Percentiles rank a stretch among this genome's conserved stretches.
Evolutionary conservation across 2,329 filamentous ascomycete genomes (phyloP).

Genomic region (Pezicula radicicola): DNA sequence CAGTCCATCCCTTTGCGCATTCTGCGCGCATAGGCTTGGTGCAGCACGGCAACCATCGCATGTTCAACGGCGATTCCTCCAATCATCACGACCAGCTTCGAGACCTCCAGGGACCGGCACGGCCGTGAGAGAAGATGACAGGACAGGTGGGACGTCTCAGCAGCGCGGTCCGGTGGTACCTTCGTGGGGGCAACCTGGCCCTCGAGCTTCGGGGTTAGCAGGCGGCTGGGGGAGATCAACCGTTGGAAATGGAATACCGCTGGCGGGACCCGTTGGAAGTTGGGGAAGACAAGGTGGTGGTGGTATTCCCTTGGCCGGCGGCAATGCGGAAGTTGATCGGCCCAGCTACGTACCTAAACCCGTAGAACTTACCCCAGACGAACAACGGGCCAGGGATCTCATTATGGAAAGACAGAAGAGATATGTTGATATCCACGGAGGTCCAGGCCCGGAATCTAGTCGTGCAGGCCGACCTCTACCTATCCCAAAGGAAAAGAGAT

Average conservation of each 20-base stretch:
- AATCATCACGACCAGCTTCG: constrained; percentile 23
- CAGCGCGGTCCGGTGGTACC: not conserved
- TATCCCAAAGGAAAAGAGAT: constrained; percentile 2
- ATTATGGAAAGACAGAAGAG: constrained; percentile 14
- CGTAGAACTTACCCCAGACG: constrained; percentile 20
- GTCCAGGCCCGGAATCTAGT: constrained; percentile 21
- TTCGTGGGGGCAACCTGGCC: constrained; percentile 8
- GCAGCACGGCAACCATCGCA: constrained; percentile 24
- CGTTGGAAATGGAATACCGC: constrained; percentile 3
- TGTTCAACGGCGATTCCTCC: constrained; percentile 27
- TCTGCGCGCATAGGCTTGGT: constrained; percentile 29
- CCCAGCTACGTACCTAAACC: not conserved
- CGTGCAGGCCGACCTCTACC: constrained; percentile 19
- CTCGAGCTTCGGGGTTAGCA: not conserved
- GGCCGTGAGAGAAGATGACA: constrained; percentile 6
- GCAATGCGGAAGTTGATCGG: not conserved
- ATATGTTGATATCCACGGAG: constrained; percentile 12
- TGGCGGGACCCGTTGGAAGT: not conserved
- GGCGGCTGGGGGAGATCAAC: constrained; percentile 8
- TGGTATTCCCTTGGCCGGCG: not conserved
- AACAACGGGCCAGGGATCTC: constrained; percentile 20
- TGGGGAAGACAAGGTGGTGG: not conserved
- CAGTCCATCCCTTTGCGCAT: constrained; percentile 26
- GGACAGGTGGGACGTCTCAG: not conserved
- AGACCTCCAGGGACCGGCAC: constrained; percentile 19